Percentiles rank a stretch among this genome's conserved stretches.
These are phyloP conservation scores for sorghum (Sorghum bicolor) DNA, from an alignment of 176 grass and related monocot species.

Conservation along the genomic window DNA sequence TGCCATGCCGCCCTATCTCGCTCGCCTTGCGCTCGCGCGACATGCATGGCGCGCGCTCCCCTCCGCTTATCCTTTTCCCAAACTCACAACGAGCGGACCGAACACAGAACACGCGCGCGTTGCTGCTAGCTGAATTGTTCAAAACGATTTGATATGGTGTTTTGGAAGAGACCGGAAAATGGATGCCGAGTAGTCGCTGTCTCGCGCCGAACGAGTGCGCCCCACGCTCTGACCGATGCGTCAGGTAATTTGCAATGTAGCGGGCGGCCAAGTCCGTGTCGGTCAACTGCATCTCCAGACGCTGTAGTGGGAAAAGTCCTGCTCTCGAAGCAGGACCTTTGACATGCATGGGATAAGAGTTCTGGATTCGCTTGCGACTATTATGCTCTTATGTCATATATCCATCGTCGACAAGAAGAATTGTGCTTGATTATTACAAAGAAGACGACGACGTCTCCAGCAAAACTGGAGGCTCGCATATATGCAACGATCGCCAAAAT, in stretches of 20 bases:
- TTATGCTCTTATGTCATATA: not conserved
- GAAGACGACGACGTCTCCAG: not conserved
- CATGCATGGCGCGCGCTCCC: not conserved
- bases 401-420: not conserved
- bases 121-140: not conserved
- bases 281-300: conserved; percentile 38
- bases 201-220: conserved; percentile 12
- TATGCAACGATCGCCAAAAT: not conserved
- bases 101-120: not conserved
- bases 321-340: conserved; percentile 28
- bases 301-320: conserved; percentile 34
- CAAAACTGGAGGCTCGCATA: conserved; percentile 23
- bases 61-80: not conserved
- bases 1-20: not conserved
- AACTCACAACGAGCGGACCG: not conserved
- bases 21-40: not conserved
- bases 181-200: conserved; percentile 15
- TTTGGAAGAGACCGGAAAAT: conserved; percentile 41
- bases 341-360: not conserved
- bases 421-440: not conserved
- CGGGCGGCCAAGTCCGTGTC: conserved; percentile 4
- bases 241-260: not conserved
- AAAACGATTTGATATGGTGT: conserved; percentile 29
- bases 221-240: not conserved
- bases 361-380: not conserved